phyloP scores from a whole-genome alignment of 768 basidiomycete genomes.

The Mycena filopes region DNA sequence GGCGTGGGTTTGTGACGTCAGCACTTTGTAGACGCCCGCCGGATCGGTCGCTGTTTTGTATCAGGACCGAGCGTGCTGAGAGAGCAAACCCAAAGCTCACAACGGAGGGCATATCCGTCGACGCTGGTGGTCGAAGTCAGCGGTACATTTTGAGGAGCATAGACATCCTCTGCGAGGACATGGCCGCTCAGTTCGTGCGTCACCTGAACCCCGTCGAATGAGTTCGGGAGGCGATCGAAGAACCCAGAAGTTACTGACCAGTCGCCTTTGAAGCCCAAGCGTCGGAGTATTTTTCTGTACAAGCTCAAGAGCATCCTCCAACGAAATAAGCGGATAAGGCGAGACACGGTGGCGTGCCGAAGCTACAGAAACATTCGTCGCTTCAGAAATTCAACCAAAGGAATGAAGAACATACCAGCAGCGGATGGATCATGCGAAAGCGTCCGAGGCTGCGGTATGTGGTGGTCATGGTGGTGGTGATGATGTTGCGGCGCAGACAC shows the following conservation, averaged over 20 bases:
- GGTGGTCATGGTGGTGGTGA: constrained; percentile 46
- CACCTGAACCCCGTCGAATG: constrained; percentile 60
- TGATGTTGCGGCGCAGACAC: constrained; percentile 24
- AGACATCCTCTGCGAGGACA: constrained; percentile 81
- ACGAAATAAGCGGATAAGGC: constrained; percentile 76
- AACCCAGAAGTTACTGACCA: constrained; percentile 50
- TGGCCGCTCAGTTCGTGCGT: constrained; percentile 67
- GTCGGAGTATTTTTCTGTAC: constrained; percentile 61
- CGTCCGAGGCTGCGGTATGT: constrained; percentile 64
- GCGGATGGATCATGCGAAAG: constrained; percentile 77
- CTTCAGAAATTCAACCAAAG: constrained; percentile 3
- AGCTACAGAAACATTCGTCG: constrained; percentile 50
- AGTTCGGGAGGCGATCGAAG: background rate
- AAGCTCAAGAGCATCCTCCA: constrained; percentile 70
- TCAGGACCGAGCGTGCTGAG: background rate
- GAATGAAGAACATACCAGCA: constrained; percentile 59
- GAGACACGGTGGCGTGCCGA: constrained; percentile 80
- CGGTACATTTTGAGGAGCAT: constrained; percentile 74
- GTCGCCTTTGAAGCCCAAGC: constrained; percentile 50
- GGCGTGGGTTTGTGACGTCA: constrained; percentile 65
- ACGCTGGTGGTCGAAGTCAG: constrained; percentile 78
- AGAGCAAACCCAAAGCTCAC: constrained; percentile 49
- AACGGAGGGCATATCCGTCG: constrained; percentile 87
- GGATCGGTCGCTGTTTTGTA: constrained; percentile 63
- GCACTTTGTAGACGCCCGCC: constrained; percentile 73